A percentile compares a stretch with the other conserved stretches of the same genome.
These are phyloP conservation scores for Barnettozyma sp. DNA, from an alignment of 805 yeast species.

Conservation along the genomic window DNA sequence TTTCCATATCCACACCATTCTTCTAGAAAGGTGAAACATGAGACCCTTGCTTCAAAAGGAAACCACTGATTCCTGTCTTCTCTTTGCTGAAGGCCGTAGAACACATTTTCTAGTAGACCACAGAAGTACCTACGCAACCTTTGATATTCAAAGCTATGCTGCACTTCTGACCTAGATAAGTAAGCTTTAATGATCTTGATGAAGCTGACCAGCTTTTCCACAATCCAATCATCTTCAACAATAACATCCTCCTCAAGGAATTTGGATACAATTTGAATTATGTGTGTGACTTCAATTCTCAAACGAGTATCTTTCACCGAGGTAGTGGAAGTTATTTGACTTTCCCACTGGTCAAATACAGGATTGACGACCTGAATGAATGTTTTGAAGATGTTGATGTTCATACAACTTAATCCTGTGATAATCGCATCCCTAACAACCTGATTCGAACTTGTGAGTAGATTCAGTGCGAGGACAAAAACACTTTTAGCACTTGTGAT, in stretches of 20 bases:
- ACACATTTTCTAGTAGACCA: conserved; percentile 72
- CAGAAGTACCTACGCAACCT: conserved; percentile 77
- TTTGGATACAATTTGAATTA: conserved; percentile 62
- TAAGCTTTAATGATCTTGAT: conserved; percentile 57
- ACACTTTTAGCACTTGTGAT: conserved; percentile 89
- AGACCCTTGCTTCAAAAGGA: conserved; percentile 81
- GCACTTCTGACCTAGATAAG: conserved; percentile 49
- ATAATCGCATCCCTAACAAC: conserved; percentile 79
- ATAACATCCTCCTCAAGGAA: conserved; percentile 46
- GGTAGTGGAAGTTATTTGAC: conserved; percentile 33
- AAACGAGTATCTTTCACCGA: conserved; percentile 36
- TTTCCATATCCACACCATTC: conserved; percentile 96
- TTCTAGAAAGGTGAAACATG: conserved; percentile 73
- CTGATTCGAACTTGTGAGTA: conserved; percentile 62
- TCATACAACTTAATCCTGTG: conserved; percentile 83
- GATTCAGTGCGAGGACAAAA: conserved; percentile 80
- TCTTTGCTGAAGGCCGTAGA: conserved; percentile 42
- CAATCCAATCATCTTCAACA: conserved; percentile 60
- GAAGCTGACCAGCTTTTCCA: conserved; percentile 54
- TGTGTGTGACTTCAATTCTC: conserved; percentile 72
- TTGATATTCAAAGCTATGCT: conserved; percentile 64
- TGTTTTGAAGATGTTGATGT: conserved; percentile 80
- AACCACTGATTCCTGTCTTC: conserved; percentile 47
- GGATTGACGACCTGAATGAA: conserved; percentile 70
- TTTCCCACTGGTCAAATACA: conserved; percentile 48